Percentiles rank a stretch among this genome's conserved stretches.
These are phyloP conservation scores for Penicillium simplicissimum DNA, from an alignment of 495 filamentous ascomycete genomes.

Conservation along the genomic window DNA sequence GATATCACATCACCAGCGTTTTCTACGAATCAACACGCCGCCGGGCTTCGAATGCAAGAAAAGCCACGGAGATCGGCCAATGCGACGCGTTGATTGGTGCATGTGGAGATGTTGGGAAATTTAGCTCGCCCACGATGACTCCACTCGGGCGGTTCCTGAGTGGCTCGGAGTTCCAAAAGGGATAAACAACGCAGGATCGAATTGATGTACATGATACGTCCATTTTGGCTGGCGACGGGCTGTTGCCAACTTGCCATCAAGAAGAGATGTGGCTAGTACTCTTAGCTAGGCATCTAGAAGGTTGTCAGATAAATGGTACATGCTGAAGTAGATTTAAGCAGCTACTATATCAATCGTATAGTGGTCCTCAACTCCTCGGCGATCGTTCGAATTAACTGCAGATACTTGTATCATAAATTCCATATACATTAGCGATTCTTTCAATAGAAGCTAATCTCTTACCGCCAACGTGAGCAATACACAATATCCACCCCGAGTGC, in stretches of 20 bases:
- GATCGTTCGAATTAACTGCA: neutral
- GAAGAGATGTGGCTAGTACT: neutral
- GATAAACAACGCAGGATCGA: neutral
- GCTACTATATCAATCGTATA: too few species aligned
- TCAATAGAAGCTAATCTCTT: neutral
- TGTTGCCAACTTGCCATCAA: neutral
- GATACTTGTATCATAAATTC: neutral
- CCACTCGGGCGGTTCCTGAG: constrained; percentile 22
- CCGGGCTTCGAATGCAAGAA: neutral
- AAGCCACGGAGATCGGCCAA: constrained; percentile 3
- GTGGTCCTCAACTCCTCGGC: neutral
- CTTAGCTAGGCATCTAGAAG: too few species aligned
- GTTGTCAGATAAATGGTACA: too few species aligned
- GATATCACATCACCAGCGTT: neutral
- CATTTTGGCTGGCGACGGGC: neutral
- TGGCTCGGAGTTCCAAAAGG: neutral
- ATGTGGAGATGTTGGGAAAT: constrained; percentile 2
- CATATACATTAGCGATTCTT: neutral
- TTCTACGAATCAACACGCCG: neutral
- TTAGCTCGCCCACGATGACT: constrained; percentile 3
- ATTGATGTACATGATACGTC: constrained; percentile 7
- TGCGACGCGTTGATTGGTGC: neutral
- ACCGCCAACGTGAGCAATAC: neutral
- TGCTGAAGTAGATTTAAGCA: too few species aligned
- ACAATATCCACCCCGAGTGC: neutral